These are phyloP conservation scores for Acarospora socialis DNA, from an alignment of 2,329 filamentous ascomycete genomes.

Conservation along the genomic window DNA sequence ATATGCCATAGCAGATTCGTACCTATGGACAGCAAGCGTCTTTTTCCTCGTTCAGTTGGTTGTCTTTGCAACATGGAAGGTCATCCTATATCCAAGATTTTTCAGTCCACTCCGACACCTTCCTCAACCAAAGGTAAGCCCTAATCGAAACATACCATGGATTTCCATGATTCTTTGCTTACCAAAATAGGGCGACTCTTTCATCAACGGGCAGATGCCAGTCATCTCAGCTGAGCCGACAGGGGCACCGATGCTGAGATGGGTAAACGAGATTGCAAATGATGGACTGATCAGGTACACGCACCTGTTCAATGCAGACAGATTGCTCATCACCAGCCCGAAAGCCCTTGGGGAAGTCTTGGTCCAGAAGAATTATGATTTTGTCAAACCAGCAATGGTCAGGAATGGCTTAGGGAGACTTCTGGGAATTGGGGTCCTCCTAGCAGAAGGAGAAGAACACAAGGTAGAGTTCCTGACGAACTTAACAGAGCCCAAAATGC, in stretches of 20 bases:
- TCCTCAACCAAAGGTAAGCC: conserved; percentile 36
- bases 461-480: conserved; percentile 34
- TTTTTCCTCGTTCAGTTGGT: conserved; percentile 27
- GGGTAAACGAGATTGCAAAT: conserved; percentile 49
- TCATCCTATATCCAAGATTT: conserved; percentile 43
- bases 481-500: not conserved
- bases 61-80: conserved; percentile 24
- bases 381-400: conserved; percentile 46
- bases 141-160: conserved; percentile 1
- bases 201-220: conserved; percentile 32
- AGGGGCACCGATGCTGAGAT: conserved; percentile 25
- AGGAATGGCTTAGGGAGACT: conserved; percentile 23
- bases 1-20: conserved; percentile 16
- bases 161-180: not conserved
- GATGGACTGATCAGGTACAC: conserved; percentile 56
- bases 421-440: conserved; percentile 36
- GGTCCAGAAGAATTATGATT: conserved; percentile 55
- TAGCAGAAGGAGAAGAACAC: conserved; percentile 86
- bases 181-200: conserved; percentile 22
- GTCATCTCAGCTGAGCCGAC: conserved; percentile 25
- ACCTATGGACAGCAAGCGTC: conserved; percentile 26
- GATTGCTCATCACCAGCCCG: conserved; percentile 45
- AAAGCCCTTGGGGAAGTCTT: conserved; percentile 58
- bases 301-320: conserved; percentile 46
- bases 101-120: conserved; percentile 45